Percentiles rank a stretch among this genome's conserved stretches.
Conservation (phyloP, 768 basidiomycete genomes). For the Boletus subcaerulescens region DNA sequence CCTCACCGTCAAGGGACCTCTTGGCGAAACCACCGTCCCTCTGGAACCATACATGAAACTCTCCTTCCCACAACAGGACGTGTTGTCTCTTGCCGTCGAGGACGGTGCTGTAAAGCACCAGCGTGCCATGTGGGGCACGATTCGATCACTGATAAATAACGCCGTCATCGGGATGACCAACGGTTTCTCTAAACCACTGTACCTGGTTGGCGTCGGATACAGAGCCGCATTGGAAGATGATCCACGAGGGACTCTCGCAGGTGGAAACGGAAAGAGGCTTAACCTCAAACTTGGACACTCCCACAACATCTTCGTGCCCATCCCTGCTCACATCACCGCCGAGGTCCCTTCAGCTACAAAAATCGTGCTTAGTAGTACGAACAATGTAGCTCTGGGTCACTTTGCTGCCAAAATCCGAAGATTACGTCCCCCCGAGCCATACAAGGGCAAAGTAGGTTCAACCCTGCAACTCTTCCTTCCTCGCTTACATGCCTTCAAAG, state of each 20-base stretch:
- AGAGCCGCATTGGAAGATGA: conserved; percentile 83
- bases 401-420: conserved; percentile 85
- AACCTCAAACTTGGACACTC: conserved; percentile 94
- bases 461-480: background rate
- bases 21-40: conserved; percentile 48
- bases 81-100: conserved; percentile 43
- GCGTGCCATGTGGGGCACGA: conserved; percentile 93
- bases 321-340: conserved; percentile 79
- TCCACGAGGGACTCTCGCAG: conserved; percentile 56
- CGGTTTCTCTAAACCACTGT: conserved; percentile 80
- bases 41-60: conserved; percentile 47
- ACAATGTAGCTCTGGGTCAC: conserved; percentile 84
- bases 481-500: conserved; percentile 38
- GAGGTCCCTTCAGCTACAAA: conserved; percentile 82
- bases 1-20: conserved; percentile 56
- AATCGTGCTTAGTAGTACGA: conserved; percentile 76
- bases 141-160: conserved; percentile 84
- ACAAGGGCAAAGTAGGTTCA: conserved; percentile 88
- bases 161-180: conserved; percentile 87
- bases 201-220: conserved; percentile 94
- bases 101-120: conserved; percentile 71
- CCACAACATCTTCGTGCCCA: conserved; percentile 78
- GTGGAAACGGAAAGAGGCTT: conserved; percentile 62
- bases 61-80: conserved; percentile 31
- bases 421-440: conserved; percentile 91